Conservation (phyloP, 495 filamentous ascomycete species). For the Talaromyces stipitatus region DNA sequence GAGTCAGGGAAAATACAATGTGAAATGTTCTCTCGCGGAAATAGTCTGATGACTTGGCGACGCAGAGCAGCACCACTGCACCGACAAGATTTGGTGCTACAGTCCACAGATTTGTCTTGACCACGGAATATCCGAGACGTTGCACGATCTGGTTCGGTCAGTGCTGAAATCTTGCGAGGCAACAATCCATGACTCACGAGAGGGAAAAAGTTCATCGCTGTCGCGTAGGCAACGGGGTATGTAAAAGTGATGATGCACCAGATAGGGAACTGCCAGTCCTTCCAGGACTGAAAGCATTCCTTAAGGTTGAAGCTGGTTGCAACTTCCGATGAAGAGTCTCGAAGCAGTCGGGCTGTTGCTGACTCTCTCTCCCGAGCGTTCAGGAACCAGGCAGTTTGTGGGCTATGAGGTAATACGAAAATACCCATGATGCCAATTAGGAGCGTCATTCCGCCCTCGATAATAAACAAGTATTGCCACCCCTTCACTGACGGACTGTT, state of each 20-base stretch:
- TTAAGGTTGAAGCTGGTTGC: too few relatives aligned
- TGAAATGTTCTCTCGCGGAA: conserved; percentile 58
- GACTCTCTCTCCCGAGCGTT: conserved; percentile 42
- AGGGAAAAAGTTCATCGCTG: conserved; percentile 21
- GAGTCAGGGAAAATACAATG: conserved; percentile 54
- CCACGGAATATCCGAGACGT: conserved; percentile 46
- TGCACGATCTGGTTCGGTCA: conserved; percentile 39
- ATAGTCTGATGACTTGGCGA: conserved; percentile 57
- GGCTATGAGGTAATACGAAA: conserved; percentile 57
- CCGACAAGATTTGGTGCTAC: conserved; percentile 60
- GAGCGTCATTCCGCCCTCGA: conserved; percentile 58
- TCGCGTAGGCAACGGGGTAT: conserved; percentile 7
- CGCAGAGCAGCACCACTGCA: conserved; percentile 53
- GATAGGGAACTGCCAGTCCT: too few relatives aligned
- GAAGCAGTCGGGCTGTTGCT: too few relatives aligned
- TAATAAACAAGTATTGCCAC: conserved; percentile 70
- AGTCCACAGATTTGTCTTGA: conserved; percentile 66
- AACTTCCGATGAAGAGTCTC: too few relatives aligned
- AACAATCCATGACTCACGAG: conserved; percentile 9
- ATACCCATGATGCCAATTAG: conserved; percentile 51
- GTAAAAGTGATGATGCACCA: too few relatives aligned
- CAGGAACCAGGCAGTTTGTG: too few relatives aligned
- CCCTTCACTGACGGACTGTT: conserved; percentile 35
- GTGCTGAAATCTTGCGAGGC: background rate
- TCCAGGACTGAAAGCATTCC: too few relatives aligned